These are phyloP conservation scores for Berberis thunbergii DNA, from an alignment of 164 flowering plant species.

Conservation along the genomic window DNA sequence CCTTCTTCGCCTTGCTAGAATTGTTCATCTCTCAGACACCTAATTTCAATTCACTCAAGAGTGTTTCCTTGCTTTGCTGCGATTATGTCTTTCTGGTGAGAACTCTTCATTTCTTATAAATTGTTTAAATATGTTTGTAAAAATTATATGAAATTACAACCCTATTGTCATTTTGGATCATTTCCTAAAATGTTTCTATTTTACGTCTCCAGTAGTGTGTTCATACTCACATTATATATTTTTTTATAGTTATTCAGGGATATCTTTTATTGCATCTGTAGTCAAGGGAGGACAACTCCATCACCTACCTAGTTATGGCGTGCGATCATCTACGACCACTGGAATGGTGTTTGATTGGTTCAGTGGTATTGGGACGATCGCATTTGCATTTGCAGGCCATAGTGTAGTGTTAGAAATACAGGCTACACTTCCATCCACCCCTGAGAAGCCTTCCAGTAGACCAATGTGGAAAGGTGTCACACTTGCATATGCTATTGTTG, in stretches of 20 bases:
- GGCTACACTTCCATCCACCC: too few relatives aligned
- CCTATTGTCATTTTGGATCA: neutral
- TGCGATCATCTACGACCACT: too few relatives aligned
- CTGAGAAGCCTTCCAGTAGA: too few relatives aligned
- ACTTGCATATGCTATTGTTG: neutral
- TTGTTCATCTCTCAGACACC: neutral
- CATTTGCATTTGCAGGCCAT: too few relatives aligned
- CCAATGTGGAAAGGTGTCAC: too few relatives aligned
- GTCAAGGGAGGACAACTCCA: neutral
- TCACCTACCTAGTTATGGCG: neutral
- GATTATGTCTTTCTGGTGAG: neutral
- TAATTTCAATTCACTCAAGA: neutral
- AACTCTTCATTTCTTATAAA: neutral
- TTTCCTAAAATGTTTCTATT: too few relatives aligned
- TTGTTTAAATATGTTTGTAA: too few relatives aligned
- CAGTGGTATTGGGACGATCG: too few relatives aligned
- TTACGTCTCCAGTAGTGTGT: neutral
- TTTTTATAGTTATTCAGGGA: too few relatives aligned
- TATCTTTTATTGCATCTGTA: neutral
- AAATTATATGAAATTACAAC: too few relatives aligned
- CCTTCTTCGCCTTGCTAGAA: neutral
- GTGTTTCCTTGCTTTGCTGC: neutral
- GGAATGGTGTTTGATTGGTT: too few relatives aligned
- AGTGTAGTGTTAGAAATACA: too few relatives aligned
- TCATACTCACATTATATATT: neutral